Conservation (phyloP, 1,139 yeast genomes). For the Saccharomyces hybrid region DNA sequence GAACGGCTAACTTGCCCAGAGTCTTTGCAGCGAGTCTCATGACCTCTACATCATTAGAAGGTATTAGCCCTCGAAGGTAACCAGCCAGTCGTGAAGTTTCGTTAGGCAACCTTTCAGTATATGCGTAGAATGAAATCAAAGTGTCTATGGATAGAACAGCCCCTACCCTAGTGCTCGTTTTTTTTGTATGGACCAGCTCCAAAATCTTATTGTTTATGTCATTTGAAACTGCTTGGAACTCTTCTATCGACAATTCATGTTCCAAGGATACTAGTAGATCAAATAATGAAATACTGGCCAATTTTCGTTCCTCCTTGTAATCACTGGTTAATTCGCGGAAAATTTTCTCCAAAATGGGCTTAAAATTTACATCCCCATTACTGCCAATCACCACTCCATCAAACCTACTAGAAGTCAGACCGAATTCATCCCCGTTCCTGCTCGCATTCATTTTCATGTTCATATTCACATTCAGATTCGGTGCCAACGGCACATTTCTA, state of each 20-base stretch:
- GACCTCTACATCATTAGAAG: conserved; percentile 75
- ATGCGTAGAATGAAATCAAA: conserved; percentile 71
- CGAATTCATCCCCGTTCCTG: neutral
- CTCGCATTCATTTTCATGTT: neutral
- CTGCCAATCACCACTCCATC: neutral
- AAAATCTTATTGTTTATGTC: conserved; percentile 83
- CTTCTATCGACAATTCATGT: conserved; percentile 70
- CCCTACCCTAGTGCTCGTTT: conserved; percentile 67
- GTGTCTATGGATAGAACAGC: conserved; percentile 90
- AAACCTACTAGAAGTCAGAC: neutral
- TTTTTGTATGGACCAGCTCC: conserved; percentile 73
- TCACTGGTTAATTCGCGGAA: conserved; percentile 28
- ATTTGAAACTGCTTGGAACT: conserved; percentile 69
- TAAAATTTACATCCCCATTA: neutral
- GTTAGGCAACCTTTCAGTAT: conserved; percentile 75
- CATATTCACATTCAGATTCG: neutral
- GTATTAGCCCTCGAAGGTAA: conserved; percentile 71
- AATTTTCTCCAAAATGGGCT: neutral
- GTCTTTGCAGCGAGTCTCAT: conserved; percentile 84
- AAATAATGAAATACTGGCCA: conserved; percentile 61
- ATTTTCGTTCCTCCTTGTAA: conserved; percentile 42
- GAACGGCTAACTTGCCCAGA: conserved; percentile 78
- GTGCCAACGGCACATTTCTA: neutral
- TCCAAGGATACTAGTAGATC: conserved; percentile 63
- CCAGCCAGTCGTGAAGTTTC: conserved; percentile 88